Conservation (phyloP, 176 grass and related monocot genomes). For the Carex pumila region DNA sequence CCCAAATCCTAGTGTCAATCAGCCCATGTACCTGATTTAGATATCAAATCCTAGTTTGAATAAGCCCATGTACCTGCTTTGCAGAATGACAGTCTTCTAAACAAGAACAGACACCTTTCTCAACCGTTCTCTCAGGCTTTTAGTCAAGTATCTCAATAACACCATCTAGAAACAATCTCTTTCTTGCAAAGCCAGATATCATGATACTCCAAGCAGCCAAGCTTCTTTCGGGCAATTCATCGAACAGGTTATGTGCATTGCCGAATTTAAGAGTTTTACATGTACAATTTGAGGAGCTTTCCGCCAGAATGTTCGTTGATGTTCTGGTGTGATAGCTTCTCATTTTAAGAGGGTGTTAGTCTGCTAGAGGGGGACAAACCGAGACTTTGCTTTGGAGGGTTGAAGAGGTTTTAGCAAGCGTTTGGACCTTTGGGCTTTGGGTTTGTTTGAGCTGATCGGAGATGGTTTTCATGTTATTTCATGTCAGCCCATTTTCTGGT, state of each 20-base stretch:
- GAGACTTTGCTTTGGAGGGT: no score
- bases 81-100: constrained; percentile 48
- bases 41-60: constrained; percentile 16
- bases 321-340: no score
- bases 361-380: no score
- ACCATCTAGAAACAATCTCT: not conserved
- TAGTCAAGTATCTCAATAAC: constrained; percentile 1
- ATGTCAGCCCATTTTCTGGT: not conserved
- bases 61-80: constrained; percentile 35
- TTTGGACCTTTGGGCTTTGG: no score
- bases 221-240: not conserved
- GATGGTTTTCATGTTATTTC: not conserved
- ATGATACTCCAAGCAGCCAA: not conserved
- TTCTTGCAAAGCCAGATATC: not conserved
- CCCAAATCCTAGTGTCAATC: constrained; percentile 52
- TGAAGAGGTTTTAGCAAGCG: no score
- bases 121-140: constrained; percentile 49
- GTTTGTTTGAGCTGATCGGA: no score
- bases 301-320: not conserved
- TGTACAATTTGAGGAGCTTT: not conserved
- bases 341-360: not conserved
- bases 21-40: not conserved
- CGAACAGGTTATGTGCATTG: not conserved
- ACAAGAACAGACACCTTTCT: constrained; percentile 16
- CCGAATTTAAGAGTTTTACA: not conserved